phyloP scores from a whole-genome alignment of 768 basidiomycete species.

The Coprinopsis strossmayeri region DNA sequence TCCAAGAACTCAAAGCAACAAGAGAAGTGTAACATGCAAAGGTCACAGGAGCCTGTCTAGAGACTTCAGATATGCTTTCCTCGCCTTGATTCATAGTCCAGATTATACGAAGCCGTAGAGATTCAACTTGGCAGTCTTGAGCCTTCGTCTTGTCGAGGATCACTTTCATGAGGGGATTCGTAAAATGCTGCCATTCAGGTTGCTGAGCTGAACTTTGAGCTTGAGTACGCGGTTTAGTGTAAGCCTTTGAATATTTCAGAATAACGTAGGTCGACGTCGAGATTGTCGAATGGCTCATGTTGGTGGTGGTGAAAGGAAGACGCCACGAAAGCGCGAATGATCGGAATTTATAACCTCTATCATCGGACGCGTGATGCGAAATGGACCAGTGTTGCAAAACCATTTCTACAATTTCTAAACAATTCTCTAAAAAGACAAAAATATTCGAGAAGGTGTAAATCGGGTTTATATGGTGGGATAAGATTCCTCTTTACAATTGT shows the following conservation, averaged over 20 bases:
- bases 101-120: constrained; percentile 56
- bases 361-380: neutral
- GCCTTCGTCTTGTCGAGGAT: constrained; percentile 55
- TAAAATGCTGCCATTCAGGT: constrained; percentile 73
- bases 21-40: constrained; percentile 46
- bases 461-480: too few species aligned
- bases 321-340: neutral
- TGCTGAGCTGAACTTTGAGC: constrained; percentile 17
- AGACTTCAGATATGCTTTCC: constrained; percentile 23
- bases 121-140: constrained; percentile 45
- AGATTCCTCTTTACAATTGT: too few species aligned
- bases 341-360: neutral
- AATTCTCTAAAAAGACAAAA: too few species aligned
- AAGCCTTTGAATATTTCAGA: constrained; percentile 64
- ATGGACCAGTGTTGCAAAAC: too few species aligned
- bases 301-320: neutral
- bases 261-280: constrained; percentile 51
- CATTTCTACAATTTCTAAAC: too few species aligned
- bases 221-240: constrained; percentile 29
- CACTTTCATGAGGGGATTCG: constrained; percentile 60
- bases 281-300: constrained; percentile 50
- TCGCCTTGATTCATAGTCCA: constrained; percentile 47
- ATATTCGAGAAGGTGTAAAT: too few species aligned
- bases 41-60: constrained; percentile 48
- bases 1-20: neutral